These are phyloP conservation scores for Letharia columbiana DNA, from an alignment of 495 filamentous ascomycete genomes.

Conservation along the genomic window DNA sequence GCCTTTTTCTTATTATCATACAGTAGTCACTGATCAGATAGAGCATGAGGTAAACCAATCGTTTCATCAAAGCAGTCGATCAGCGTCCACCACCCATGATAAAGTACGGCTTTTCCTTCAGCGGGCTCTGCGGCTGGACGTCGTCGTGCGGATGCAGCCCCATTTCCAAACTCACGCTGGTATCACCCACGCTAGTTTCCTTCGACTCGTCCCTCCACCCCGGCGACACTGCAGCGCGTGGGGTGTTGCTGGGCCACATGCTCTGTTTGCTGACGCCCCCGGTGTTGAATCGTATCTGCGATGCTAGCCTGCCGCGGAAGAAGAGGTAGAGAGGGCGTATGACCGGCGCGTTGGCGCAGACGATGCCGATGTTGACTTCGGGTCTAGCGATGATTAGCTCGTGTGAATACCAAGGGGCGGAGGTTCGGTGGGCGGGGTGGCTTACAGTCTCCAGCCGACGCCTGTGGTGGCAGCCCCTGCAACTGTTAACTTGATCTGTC, in stretches of 20 bases:
- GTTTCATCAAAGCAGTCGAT: neutral
- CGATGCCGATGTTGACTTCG: slow-evolving; percentile 27
- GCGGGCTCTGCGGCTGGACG: neutral
- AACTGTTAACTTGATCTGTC: neutral
- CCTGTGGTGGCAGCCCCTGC: slow-evolving; percentile 17
- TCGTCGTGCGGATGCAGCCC: slow-evolving; percentile 8
- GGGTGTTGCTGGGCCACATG: slow-evolving; percentile 7
- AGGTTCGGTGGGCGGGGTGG: neutral
- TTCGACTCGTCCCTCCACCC: neutral
- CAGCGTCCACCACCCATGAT: neutral
- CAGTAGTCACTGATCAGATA: neutral
- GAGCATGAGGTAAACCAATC: neutral
- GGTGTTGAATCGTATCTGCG: slow-evolving; percentile 4
- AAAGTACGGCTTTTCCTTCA: slow-evolving; percentile 8
- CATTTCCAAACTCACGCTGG: slow-evolving; percentile 18
- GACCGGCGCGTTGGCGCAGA: slow-evolving; percentile 23
- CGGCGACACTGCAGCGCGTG: neutral
- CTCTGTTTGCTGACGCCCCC: slow-evolving; percentile 10
- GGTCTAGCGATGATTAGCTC: slow-evolving; percentile 3
- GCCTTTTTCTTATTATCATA: neutral
- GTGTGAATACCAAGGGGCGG: too few species aligned
- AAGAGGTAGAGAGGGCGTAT: slow-evolving; percentile 23
- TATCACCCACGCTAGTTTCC: slow-evolving; percentile 1
- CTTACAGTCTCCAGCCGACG: slow-evolving; percentile 22
- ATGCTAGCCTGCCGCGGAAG: slow-evolving; percentile 15